phyloP scores from a whole-genome alignment of 129 eudicot species.

The Artemisia annua region DNA sequence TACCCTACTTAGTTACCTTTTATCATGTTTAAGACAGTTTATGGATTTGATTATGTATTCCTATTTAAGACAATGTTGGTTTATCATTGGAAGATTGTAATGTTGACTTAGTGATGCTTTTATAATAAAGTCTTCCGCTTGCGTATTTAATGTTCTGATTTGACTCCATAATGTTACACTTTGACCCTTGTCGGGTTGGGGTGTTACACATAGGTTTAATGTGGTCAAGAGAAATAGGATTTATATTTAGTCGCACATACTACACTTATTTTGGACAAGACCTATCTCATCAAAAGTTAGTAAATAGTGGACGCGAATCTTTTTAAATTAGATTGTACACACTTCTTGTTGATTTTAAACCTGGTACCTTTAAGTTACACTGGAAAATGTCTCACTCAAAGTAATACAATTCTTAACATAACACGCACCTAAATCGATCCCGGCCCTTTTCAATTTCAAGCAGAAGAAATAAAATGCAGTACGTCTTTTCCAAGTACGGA shows the following conservation, averaged over 20 bases:
- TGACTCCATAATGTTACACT: no score
- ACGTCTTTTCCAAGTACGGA: neutral
- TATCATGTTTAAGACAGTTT: no score
- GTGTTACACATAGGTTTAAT: slow-evolving; percentile 10
- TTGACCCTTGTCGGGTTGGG: no score
- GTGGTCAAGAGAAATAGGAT: slow-evolving; percentile 5
- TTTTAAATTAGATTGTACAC: neutral
- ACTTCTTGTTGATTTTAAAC: neutral
- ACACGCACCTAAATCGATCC: neutral
- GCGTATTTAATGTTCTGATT: no score
- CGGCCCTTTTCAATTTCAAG: neutral
- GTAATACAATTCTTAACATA: neutral
- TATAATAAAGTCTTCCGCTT: no score
- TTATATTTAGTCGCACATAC: neutral
- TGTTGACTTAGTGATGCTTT: no score
- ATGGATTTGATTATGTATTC: no score
- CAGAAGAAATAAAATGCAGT: neutral
- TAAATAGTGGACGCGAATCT: neutral
- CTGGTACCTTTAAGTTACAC: neutral
- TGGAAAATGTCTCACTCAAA: neutral
- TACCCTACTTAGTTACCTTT: no score
- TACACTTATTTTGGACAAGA: neutral
- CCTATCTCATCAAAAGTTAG: neutral
- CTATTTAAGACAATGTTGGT: no score
- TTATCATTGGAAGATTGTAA: no score